These are phyloP conservation scores for Eimeria praecox DNA, from an alignment of 169 alveolate species.

Conservation along the genomic window DNA sequence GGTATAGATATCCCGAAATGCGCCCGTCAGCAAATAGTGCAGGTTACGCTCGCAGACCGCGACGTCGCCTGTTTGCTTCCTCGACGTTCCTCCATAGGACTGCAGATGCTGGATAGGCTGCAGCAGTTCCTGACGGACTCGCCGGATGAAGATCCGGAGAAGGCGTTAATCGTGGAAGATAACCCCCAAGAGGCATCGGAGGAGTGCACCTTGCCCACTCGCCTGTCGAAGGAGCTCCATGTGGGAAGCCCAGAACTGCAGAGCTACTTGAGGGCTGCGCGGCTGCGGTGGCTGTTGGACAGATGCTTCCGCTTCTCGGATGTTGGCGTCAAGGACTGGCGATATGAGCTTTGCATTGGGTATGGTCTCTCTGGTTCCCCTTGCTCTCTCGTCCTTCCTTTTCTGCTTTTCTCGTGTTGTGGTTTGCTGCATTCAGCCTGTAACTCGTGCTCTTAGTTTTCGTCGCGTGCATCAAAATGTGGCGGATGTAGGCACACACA, in stretches of 20 bases:
- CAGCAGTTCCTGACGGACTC: conserved; percentile 42
- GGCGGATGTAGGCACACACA: neutral
- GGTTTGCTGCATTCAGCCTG: neutral
- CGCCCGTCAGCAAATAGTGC: neutral
- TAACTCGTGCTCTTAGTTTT: neutral
- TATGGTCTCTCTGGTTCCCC: neutral
- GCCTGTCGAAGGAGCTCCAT: conserved; percentile 37
- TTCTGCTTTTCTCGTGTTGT: neutral
- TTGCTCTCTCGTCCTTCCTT: neutral
- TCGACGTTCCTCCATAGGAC: conserved; percentile 8
- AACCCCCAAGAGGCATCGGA: neutral
- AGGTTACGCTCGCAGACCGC: conserved; percentile 39
- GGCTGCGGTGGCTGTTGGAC: conserved; percentile 76
- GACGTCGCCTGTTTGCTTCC: conserved; percentile 66
- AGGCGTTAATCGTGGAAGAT: neutral
- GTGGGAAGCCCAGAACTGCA: conserved; percentile 74
- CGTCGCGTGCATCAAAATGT: neutral
- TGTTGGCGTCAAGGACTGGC: conserved; percentile 64
- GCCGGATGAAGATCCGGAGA: conserved; percentile 64
- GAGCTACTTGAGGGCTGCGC: conserved; percentile 68
- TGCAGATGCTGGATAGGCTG: conserved; percentile 36
- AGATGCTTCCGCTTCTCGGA: conserved; percentile 74
- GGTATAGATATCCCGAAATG: conserved; percentile 25
- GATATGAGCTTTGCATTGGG: conserved; percentile 78
- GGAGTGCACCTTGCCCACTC: conserved; percentile 22